These are phyloP conservation scores for Solanum ahanhuiri DNA, from an alignment of 257 asterid genomes.

Conservation along the genomic window DNA sequence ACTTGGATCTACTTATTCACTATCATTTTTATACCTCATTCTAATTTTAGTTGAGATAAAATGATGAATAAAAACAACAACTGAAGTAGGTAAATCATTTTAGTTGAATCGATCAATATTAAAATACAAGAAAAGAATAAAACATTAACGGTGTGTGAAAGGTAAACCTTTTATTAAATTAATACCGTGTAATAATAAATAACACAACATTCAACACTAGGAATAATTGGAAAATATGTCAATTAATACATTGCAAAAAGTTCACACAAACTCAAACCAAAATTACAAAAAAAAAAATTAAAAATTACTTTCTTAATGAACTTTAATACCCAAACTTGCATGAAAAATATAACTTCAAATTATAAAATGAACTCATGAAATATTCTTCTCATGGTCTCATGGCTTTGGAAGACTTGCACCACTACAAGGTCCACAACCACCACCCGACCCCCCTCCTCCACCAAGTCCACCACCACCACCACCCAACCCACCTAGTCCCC, in stretches of 20 bases:
- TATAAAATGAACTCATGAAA: not conserved
- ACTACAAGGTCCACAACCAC: conserved; percentile 5
- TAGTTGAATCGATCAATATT: not conserved
- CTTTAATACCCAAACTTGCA: not conserved
- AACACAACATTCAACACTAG: not conserved
- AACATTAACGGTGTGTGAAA: too few relatives aligned
- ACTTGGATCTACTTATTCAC: too few relatives aligned
- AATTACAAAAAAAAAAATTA: not conserved
- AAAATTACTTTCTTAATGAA: not conserved
- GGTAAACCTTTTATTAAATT: not conserved
- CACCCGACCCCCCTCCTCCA: conserved; percentile 3
- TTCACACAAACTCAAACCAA: not conserved
- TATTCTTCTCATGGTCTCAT: not conserved
- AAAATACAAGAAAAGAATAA: not conserved
- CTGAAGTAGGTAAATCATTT: not conserved
- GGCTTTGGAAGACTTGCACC: conserved; percentile 13
- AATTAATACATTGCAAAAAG: not conserved
- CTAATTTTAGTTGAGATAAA: not conserved
- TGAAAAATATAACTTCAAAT: not conserved
- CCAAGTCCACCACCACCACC: conserved; percentile 6
- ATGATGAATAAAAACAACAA: not conserved
- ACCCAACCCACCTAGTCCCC: conserved; percentile 1
- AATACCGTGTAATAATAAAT: not conserved
- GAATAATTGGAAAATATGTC: not conserved
- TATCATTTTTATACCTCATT: too few relatives aligned